A percentile compares a stretch with the other conserved stretches of the same genome.
Conservation (phyloP, 2,329 filamentous ascomycete genomes). For the Ilyonectria sp. region DNA sequence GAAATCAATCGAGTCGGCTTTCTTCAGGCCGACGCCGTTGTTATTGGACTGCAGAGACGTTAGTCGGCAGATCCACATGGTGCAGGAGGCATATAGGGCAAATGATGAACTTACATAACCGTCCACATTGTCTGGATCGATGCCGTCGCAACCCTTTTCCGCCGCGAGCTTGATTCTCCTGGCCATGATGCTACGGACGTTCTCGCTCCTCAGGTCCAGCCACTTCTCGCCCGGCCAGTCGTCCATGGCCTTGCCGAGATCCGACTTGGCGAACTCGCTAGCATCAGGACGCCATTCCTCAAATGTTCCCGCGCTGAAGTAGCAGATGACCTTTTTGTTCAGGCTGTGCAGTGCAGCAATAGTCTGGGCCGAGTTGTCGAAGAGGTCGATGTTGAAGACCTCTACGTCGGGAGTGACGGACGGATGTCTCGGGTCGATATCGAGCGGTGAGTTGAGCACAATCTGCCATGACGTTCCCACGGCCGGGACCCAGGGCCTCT, state of each 20-base stretch:
- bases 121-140: slow-evolving; percentile 81
- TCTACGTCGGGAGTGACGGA: slow-evolving; percentile 59
- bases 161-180: slow-evolving; percentile 70
- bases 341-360: slow-evolving; percentile 70
- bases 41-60: slow-evolving; percentile 62
- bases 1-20: slow-evolving; percentile 69
- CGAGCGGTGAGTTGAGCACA: slow-evolving; percentile 10
- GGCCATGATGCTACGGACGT: slow-evolving; percentile 76
- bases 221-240: slow-evolving; percentile 79
- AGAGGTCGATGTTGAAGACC: slow-evolving; percentile 66
- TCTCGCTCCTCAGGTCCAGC: slow-evolving; percentile 70
- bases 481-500: slow-evolving; percentile 10
- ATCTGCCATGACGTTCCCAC: slow-evolving; percentile 23
- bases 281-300: slow-evolving; percentile 74
- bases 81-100: fast-evolving
- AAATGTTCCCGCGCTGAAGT: slow-evolving; percentile 80
- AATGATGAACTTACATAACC: slow-evolving; percentile 63
- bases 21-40: slow-evolving; percentile 72
- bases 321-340: slow-evolving; percentile 77
- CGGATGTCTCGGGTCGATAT: slow-evolving; percentile 8
- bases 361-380: slow-evolving; percentile 60
- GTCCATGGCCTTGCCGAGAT: slow-evolving; percentile 71
- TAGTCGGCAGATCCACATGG: fast-evolving
- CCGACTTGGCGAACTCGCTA: slow-evolving; percentile 65
- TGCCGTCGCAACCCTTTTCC: slow-evolving; percentile 75